Percentiles rank a stretch among this genome's conserved stretches.
Evolutionary conservation across 495 filamentous ascomycete species (phyloP).

Genomic region (Sordaria brevicollis): DNA sequence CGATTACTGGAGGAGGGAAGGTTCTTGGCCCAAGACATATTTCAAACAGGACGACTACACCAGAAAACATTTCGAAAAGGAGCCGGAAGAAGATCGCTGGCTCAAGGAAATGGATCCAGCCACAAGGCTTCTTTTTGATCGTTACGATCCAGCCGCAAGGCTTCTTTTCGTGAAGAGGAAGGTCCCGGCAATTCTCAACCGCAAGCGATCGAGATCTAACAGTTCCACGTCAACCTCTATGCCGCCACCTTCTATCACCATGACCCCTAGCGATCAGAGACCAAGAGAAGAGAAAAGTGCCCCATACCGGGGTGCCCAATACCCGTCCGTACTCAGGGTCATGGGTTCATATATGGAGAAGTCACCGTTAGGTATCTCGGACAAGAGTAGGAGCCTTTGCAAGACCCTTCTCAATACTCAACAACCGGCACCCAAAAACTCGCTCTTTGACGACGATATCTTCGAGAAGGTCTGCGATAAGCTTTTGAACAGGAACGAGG

Average conservation of each 20-base stretch:
- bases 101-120: not conserved
- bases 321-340: not conserved
- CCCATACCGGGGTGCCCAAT: not conserved
- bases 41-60: not conserved
- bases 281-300: not conserved
- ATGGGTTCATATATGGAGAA: not conserved
- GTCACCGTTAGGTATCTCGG: not conserved
- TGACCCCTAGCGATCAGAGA: not conserved
- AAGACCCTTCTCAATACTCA: not conserved
- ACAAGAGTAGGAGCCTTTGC: not conserved
- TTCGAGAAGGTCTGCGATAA: not conserved
- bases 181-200: too few species aligned
- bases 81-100: too few species aligned
- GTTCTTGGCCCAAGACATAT: not conserved
- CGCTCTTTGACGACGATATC: conserved; percentile 1
- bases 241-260: not conserved
- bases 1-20: not conserved
- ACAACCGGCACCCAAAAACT: not conserved
- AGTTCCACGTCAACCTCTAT: not conserved
- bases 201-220: not conserved
- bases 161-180: not conserved
- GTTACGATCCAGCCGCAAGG: not conserved
- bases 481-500: not conserved
- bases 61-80: not conserved
- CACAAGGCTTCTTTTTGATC: not conserved